Percentiles rank a stretch among this genome's conserved stretches.
These are phyloP conservation scores for Gnomoniopsis smithogilvyi DNA, from an alignment of 2,329 filamentous ascomycete genomes.

Conservation along the genomic window DNA sequence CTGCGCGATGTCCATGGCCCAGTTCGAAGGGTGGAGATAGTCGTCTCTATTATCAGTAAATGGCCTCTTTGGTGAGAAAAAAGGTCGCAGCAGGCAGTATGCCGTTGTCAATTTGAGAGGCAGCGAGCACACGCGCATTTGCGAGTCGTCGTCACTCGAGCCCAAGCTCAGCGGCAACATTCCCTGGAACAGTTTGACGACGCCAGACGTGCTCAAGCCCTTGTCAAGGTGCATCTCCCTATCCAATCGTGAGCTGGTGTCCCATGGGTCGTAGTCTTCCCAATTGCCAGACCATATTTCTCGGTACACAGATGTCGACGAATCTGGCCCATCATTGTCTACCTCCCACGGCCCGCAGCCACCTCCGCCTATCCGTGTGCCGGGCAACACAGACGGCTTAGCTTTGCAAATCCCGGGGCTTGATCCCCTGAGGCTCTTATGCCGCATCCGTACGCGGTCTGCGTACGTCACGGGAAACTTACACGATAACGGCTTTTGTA, in stretches of 20 bases:
- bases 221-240: slow-evolving; percentile 69
- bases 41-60: neutral
- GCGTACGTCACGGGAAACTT: slow-evolving; percentile 55
- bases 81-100: slow-evolving; percentile 74
- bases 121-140: slow-evolving; percentile 68
- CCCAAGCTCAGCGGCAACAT: slow-evolving; percentile 67
- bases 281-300: slow-evolving; percentile 65
- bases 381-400: slow-evolving; percentile 34
- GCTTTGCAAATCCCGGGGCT: slow-evolving; percentile 32
- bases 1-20: slow-evolving; percentile 18
- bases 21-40: slow-evolving; percentile 12
- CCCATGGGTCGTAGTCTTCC: slow-evolving; percentile 76
- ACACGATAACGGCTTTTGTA: slow-evolving; percentile 31
- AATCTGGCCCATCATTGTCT: slow-evolving; percentile 50
- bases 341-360: slow-evolving; percentile 66
- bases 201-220: slow-evolving; percentile 67
- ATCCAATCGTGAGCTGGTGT: slow-evolving; percentile 60
- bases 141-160: slow-evolving; percentile 65
- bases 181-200: slow-evolving; percentile 77
- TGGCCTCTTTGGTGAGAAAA: slow-evolving; percentile 39
- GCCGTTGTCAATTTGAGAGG: slow-evolving; percentile 65
- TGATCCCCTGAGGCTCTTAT: slow-evolving; percentile 28
- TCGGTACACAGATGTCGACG: slow-evolving; percentile 55
- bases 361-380: slow-evolving; percentile 62
- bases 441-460: slow-evolving; percentile 53